phyloP scores from a whole-genome alignment of 1,139 yeast species.

The Kodamaea sp. region DNA sequence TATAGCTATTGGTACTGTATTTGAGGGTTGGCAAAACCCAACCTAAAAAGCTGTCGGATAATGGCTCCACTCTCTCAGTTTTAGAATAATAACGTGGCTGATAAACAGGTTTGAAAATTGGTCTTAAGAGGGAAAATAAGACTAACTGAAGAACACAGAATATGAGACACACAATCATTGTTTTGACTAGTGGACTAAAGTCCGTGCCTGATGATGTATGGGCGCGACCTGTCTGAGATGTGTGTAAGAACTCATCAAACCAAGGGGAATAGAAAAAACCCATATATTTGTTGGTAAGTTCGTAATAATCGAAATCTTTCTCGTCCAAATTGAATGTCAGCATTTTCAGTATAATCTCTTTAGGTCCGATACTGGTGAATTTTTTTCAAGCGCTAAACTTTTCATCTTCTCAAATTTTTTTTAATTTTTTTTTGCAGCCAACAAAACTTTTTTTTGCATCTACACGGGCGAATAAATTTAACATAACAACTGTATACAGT shows the following conservation, averaged over 20 bases:
- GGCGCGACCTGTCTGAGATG: constrained; percentile 57
- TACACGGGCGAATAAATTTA: too few species aligned
- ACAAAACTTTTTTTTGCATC: constrained; percentile 3
- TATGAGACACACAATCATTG: constrained; percentile 49
- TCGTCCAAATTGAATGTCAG: constrained; percentile 3
- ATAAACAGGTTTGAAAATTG: constrained; percentile 46
- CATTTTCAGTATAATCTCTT: not conserved
- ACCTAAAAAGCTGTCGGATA: constrained; percentile 39
- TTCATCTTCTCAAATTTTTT: not conserved
- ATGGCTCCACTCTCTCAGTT: constrained; percentile 33
- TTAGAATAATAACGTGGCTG: constrained; percentile 52
- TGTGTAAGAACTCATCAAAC: constrained; percentile 44
- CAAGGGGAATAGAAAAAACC: constrained; percentile 14
- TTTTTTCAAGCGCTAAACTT: not conserved
- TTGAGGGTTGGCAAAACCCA: constrained; percentile 48
- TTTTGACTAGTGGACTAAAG: constrained; percentile 38
- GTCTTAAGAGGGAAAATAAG: constrained; percentile 50
- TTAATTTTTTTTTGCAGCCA: constrained; percentile 3
- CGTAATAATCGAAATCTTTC: constrained; percentile 1
- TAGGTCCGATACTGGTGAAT: not conserved
- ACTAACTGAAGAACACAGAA: constrained; percentile 52
- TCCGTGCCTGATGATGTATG: constrained; percentile 43
- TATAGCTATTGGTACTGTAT: constrained; percentile 40
- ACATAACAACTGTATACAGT: not conserved
- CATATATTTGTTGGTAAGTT: constrained; percentile 11